Evolutionary conservation across 75 land plant species (phyloP).

Genomic region (Picea sitchensis): DNA sequence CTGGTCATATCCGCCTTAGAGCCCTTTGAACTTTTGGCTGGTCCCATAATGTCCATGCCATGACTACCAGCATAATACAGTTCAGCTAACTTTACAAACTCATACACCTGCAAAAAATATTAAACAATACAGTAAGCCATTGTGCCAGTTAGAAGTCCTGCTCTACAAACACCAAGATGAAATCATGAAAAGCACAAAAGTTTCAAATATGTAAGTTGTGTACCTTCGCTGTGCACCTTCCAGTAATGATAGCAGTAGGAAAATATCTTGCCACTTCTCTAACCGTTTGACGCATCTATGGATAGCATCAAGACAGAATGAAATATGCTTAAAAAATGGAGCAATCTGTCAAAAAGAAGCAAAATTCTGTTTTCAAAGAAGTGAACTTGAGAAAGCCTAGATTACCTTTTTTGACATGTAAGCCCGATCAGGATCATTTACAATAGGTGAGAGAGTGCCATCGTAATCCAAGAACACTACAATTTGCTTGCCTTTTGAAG

Average conservation of each 20-base stretch:
- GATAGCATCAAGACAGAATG: conserved; percentile 1
- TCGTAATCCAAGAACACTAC: conserved; percentile 77
- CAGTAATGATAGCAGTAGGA: conserved; percentile 79
- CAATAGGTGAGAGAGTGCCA: conserved; percentile 77
- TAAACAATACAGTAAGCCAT: not conserved
- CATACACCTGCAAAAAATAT: conserved; percentile 40
- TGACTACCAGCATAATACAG: conserved; percentile 86
- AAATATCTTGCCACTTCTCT: conserved; percentile 48
- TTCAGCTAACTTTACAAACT: conserved; percentile 57
- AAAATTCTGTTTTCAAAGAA: not conserved
- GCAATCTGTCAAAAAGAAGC: not conserved
- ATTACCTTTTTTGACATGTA: conserved; percentile 61
- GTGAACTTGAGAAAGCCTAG: not conserved
- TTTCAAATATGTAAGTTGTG: conserved; percentile 5
- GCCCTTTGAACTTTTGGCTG: conserved; percentile 19
- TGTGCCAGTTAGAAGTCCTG: not conserved
- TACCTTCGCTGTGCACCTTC: conserved; percentile 73
- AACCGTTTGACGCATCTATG: conserved; percentile 70
- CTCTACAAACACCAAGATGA: not conserved
- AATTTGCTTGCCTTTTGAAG: conserved; percentile 54
- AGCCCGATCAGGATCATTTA: conserved; percentile 71
- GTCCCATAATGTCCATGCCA: conserved; percentile 87
- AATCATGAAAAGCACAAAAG: not conserved
- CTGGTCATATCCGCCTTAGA: not conserved
- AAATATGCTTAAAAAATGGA: not conserved